These are phyloP conservation scores for Vachellia pachyceras DNA, from an alignment of 306 rosid species.

Conservation along the genomic window DNA sequence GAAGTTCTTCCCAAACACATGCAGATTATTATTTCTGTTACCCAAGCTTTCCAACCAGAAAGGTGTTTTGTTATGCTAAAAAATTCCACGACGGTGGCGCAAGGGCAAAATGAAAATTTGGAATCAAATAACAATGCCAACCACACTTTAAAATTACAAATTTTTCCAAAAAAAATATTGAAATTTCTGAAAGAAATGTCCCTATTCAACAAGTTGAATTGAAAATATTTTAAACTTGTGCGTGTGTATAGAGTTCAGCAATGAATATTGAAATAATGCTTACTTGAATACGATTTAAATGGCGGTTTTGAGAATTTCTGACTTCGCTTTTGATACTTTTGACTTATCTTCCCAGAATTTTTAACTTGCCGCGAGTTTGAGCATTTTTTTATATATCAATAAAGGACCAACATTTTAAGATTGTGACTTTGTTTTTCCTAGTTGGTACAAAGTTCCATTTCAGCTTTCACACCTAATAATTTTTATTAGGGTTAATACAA, in stretches of 20 bases:
- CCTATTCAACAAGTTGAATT: background rate
- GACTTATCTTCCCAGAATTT: background rate
- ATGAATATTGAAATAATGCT: background rate
- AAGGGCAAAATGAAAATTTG: background rate
- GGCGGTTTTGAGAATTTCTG: background rate
- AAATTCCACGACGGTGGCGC: background rate
- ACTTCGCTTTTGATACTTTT: background rate
- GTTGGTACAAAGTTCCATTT: background rate
- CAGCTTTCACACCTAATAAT: too few species aligned
- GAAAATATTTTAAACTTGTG: background rate
- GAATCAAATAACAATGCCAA: background rate
- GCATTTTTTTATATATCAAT: too few species aligned
- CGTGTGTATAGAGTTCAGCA: background rate
- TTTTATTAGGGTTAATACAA: too few species aligned
- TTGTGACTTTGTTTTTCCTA: background rate
- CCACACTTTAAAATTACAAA: background rate
- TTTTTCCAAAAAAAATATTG: background rate
- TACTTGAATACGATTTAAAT: background rate
- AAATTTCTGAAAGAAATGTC: background rate
- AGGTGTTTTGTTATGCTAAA: background rate
- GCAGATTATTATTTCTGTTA: background rate
- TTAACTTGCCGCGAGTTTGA: background rate
- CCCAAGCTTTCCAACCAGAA: background rate
- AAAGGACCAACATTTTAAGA: background rate
- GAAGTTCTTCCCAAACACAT: too few species aligned